Percentiles rank a stretch among this genome's conserved stretches.
Evolutionary conservation across 179 eudicot species (phyloP).

Genomic region (Kewa caespitosa): DNA sequence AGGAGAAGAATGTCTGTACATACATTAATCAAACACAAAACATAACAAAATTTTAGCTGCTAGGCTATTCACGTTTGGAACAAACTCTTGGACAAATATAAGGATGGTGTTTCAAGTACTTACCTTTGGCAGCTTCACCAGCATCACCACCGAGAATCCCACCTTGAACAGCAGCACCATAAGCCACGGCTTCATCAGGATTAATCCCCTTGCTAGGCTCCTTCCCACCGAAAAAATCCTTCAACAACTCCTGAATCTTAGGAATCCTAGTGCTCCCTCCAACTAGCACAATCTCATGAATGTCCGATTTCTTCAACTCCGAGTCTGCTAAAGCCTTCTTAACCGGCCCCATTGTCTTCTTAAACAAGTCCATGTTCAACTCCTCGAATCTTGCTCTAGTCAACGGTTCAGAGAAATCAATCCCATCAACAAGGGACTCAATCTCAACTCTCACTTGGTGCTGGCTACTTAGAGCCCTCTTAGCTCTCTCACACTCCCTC

Average conservation of each 20-base stretch:
- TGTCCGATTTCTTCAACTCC: conserved; percentile 32
- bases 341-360: conserved; percentile 38
- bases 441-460: conserved; percentile 45
- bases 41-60: neutral
- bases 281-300: conserved; percentile 38
- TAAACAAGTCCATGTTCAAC: conserved; percentile 39
- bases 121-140: conserved; percentile 38
- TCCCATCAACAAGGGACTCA: conserved; percentile 34
- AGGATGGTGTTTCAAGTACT: neutral
- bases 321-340: conserved; percentile 40
- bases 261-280: conserved; percentile 46
- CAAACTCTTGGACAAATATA: no score
- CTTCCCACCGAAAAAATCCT: conserved; percentile 36
- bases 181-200: conserved; percentile 44
- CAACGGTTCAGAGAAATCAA: conserved; percentile 39
- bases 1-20: conserved; percentile 35
- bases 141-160: conserved; percentile 42
- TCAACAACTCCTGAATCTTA: conserved; percentile 37
- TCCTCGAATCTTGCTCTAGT: conserved; percentile 43
- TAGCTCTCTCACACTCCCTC: conserved; percentile 45
- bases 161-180: conserved; percentile 46
- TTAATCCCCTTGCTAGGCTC: conserved; percentile 42
- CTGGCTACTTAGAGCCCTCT: conserved; percentile 41
- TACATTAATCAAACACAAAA: neutral
- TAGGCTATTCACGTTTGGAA: neutral